Base-by-base conservation (phyloP, 768 basidiomycete species). In the Suillus cothurnatus region DNA sequence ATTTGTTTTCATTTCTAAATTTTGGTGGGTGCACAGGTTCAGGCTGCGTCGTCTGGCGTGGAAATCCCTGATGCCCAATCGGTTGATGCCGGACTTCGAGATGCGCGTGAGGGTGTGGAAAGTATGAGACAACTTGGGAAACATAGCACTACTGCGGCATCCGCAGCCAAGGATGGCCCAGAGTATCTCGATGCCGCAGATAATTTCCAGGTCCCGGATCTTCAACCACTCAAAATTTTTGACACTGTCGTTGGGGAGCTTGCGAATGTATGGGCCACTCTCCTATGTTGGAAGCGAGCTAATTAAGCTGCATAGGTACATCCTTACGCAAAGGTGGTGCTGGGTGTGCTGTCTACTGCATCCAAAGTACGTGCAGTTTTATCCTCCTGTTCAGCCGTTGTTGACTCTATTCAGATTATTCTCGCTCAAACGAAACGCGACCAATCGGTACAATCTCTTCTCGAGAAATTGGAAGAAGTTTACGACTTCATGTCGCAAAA, bases 351-450 rank as follows among this genome's bases (percentile, higher is more conserved):
- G n/a, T 28, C 28, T n/a, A 23, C 26, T 17, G 61, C 61, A 28
- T 34, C 60, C 12, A 21, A 61, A 31, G 64, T 61, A 41, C 31
- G 45, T 26, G 6, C 3, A 3, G 7, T 12, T 23, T 21, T 5
- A 9, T 5, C 14, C 19, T 34, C 26, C 8, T 8, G 3, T 26
- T 6, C 15, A 14, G 26, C 15, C 1, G 6, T 15, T 14, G 19
- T 8, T 34, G 38, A 14, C 38, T 38, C 38, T 38, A 15, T 38
- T 1, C 4, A 64, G 58, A 32, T 64, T 8, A 39, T 64, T n/a
- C 50, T 66, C 4, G 50, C 65, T 31, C 65, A 66, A 53, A 26
- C 23, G 3, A 26, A 62, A 14, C 65, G 52, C 21, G 65, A 66
- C 5, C 12, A 53, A n/a, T 50, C 38, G 6, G 19, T 66, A 9